Percentiles rank a stretch among this genome's conserved stretches.
Evolutionary conservation across 2,329 filamentous ascomycete genomes (phyloP).

Genomic region (Coniochaeta hoffmannii): DNA sequence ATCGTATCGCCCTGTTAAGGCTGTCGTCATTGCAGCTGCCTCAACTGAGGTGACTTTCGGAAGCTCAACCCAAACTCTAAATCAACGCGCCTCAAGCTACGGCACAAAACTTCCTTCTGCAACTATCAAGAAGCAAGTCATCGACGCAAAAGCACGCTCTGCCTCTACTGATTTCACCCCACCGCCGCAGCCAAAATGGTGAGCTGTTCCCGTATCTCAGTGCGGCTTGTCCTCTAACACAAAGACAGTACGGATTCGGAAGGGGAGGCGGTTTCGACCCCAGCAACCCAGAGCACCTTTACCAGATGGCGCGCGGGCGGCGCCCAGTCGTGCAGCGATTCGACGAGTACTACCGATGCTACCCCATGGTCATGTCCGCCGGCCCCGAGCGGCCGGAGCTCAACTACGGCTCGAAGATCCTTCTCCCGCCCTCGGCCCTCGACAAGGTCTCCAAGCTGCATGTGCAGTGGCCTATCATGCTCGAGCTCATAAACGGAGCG

Average conservation of each 20-base stretch:
- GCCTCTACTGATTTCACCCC: background rate
- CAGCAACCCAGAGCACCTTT: conserved; percentile 39
- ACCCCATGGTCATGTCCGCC: conserved; percentile 89
- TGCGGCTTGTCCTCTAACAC: background rate
- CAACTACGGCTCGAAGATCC: conserved; percentile 96
- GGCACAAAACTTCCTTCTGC: background rate
- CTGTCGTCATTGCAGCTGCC: conserved; percentile 10
- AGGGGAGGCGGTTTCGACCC: conserved; percentile 35
- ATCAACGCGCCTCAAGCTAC: background rate
- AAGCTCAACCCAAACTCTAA: background rate
- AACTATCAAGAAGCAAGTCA: background rate
- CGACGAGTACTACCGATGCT: conserved; percentile 98
- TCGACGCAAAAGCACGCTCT: background rate
- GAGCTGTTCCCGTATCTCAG: background rate
- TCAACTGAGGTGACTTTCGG: no score
- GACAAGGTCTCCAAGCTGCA: conserved; percentile 95
- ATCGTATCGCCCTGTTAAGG: background rate
- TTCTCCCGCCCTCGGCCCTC: conserved; percentile 90
- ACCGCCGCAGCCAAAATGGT: background rate
- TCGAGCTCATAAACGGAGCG: conserved; percentile 88
- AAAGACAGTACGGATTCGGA: background rate
- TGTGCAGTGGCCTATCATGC: conserved; percentile 94
- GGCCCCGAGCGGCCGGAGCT: conserved; percentile 81
- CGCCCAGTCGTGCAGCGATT: conserved; percentile 64
- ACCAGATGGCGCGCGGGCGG: conserved; percentile 39